Base-by-base conservation (phyloP, 2,329 filamentous ascomycete genomes). In the Nemania bipapillata region DNA sequence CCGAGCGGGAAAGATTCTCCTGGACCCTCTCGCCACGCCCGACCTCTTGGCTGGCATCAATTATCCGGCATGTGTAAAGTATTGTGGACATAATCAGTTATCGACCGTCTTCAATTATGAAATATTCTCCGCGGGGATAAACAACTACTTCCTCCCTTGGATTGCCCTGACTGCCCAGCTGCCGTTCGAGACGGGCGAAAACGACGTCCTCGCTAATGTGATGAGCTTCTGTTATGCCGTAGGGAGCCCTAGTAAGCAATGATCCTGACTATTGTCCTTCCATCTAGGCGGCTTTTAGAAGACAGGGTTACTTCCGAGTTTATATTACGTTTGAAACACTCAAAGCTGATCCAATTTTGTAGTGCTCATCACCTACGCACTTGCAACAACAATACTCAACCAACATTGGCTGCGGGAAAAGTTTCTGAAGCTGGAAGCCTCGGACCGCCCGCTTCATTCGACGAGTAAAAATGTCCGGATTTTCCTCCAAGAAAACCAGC, bases 161-260 rank as follows among this genome's bases (percentile, higher is more conserved):
- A 64, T 74, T n/a, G 70, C 72, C 11, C 65, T 74, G 3, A 70
- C 70, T 5, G 69, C 70, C 12, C 72, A 74, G 63, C 70, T 74
- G 4, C 72, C 70, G 1, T 74, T 71, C 30, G 70, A 74, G 63
- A 70, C 72, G 2, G 70, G 70, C 1, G 66, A 71, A 40, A 55
- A 71, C 58, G 65, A 69, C 12, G 58, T 68, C 15, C 32, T 66
- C 9, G 61, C 66, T 17, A 61, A 69, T 52, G 55, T 71, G 42
- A 65, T 74, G 59, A 70, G 72, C 53, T 71, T 74, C 24, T 71
- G 69, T 50, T 64, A 71, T 15, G 66, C 70, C 1, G 56, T 74
- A 30, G 72, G 72, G 0, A 74, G 72, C 26, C 72, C 70, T 2
- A 65, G 49, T 53, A 53, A 20, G 49, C 20, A n/a, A n/a, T 32